These are phyloP conservation scores for Sporothrix variecibatus DNA, from an alignment of 2,329 filamentous ascomycete genomes.

Conservation along the genomic window DNA sequence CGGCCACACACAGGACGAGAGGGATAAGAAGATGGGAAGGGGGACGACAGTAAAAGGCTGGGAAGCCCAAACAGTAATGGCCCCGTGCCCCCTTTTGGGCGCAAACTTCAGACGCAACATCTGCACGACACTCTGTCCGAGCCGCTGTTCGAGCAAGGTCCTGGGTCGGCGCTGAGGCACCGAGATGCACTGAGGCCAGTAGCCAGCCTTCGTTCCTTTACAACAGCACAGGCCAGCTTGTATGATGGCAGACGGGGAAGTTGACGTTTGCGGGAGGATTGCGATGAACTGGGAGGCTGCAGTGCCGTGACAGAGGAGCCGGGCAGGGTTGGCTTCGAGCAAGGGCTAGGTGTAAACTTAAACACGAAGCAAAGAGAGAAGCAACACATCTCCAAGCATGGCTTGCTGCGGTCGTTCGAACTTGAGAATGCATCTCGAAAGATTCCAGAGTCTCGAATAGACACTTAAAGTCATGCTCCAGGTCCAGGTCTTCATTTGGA, in stretches of 20 bases:
- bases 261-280: conserved; percentile 2
- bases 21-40: neutral
- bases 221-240: neutral
- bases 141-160: too few relatives aligned
- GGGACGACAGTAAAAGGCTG: neutral
- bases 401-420: too few relatives aligned
- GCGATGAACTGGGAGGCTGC: neutral
- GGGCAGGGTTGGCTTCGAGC: neutral
- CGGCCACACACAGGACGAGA: neutral
- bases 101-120: too few relatives aligned
- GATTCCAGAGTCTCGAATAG: neutral
- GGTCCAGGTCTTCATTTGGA: neutral
- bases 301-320: neutral
- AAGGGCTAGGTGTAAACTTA: neutral
- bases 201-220: too few relatives aligned
- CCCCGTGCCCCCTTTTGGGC: too few relatives aligned
- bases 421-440: neutral
- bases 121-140: too few relatives aligned
- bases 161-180: too few relatives aligned
- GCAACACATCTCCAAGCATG: neutral
- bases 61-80: neutral
- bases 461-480: neutral
- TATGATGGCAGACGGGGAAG: neutral
- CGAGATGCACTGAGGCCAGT: too few relatives aligned
- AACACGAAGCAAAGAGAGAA: neutral